phyloP scores from a whole-genome alignment of 768 basidiomycete genomes.

The Amanita rimosa region DNA sequence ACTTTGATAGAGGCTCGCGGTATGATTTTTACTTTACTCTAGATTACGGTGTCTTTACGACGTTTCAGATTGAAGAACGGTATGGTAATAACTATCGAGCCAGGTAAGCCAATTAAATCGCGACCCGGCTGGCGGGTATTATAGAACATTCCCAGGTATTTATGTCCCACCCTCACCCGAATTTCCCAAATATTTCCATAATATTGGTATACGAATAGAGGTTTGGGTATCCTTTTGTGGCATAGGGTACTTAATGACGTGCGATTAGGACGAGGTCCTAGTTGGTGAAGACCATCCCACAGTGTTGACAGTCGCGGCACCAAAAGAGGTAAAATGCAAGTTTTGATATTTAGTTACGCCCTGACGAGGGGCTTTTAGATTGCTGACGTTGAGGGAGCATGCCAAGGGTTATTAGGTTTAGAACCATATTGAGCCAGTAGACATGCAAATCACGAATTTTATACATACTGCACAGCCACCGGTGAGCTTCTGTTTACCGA shows the following conservation, averaged over 20 bases:
- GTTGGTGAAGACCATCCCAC: conserved; percentile 49
- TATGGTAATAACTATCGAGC: conserved; percentile 91
- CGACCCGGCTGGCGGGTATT: background rate
- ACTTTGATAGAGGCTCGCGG: conserved; percentile 44
- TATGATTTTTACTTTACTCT: conserved; percentile 19
- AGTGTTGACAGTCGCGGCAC: conserved; percentile 61
- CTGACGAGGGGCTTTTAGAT: conserved; percentile 23
- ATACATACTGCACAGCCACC: background rate
- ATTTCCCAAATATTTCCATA: conserved; percentile 85
- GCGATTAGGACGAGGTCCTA: conserved; percentile 56
- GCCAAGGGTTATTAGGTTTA: conserved; percentile 61
- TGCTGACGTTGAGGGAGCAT: conserved; percentile 69
- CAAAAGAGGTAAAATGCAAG: conserved; percentile 56
- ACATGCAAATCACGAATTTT: background rate
- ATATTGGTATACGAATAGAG: conserved; percentile 89
- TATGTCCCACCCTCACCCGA: conserved; percentile 75
- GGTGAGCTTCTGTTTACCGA: background rate
- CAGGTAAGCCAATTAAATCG: conserved; percentile 32
- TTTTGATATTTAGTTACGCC: background rate
- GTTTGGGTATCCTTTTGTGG: conserved; percentile 21
- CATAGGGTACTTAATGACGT: background rate
- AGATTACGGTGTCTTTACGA: background rate
- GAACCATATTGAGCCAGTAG: conserved; percentile 25
- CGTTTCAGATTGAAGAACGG: conserved; percentile 55
- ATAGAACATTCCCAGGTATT: conserved; percentile 36